Conservation (phyloP, 2,329 filamentous ascomycete species). For the Geosmithia flava region DNA sequence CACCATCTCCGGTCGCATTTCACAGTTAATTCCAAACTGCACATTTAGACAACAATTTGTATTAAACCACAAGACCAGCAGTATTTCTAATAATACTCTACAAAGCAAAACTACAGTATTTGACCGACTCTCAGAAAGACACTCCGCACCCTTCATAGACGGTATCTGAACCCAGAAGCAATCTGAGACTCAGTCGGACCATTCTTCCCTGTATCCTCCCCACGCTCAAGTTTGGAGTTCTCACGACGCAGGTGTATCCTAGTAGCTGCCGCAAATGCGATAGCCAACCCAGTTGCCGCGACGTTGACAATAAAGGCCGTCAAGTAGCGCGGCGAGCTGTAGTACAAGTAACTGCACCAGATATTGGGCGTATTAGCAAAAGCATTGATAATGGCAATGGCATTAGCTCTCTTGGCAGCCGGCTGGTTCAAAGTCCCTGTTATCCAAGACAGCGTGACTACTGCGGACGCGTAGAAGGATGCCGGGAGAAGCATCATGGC, state of each 20-base stretch:
- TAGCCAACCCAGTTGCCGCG: slow-evolving; percentile 12
- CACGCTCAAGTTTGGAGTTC: slow-evolving; percentile 14
- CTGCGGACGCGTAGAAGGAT: slow-evolving; percentile 12
- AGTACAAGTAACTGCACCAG: slow-evolving; percentile 55
- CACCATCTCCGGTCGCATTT: too few species aligned
- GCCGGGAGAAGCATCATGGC: slow-evolving; percentile 22
- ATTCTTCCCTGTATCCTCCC: slow-evolving; percentile 11
- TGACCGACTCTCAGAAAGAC: too few species aligned
- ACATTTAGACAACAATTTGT: too few species aligned
- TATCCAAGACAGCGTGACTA: slow-evolving; percentile 14
- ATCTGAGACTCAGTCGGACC: slow-evolving; percentile 14
- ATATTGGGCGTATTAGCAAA: slow-evolving; percentile 34
- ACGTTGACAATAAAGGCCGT: slow-evolving; percentile 13
- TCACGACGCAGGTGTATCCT: slow-evolving; percentile 11
- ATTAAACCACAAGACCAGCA: too few species aligned
- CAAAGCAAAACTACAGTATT: too few species aligned
- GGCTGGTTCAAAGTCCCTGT: slow-evolving; percentile 39
- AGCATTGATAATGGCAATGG: slow-evolving; percentile 62
- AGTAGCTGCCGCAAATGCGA: slow-evolving; percentile 9
- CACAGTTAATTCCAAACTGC: too few species aligned
- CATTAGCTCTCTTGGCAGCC: slow-evolving; percentile 54
- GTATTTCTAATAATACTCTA: too few species aligned
- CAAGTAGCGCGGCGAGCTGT: slow-evolving; percentile 6
- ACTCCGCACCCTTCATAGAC: neutral
- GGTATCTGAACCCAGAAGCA: slow-evolving; percentile 12